Percentiles rank a stretch among this genome's conserved stretches.
These are phyloP conservation scores for Arthrobotrys pseudoclavata DNA, from an alignment of 2,329 filamentous ascomycete species.

Conservation along the genomic window DNA sequence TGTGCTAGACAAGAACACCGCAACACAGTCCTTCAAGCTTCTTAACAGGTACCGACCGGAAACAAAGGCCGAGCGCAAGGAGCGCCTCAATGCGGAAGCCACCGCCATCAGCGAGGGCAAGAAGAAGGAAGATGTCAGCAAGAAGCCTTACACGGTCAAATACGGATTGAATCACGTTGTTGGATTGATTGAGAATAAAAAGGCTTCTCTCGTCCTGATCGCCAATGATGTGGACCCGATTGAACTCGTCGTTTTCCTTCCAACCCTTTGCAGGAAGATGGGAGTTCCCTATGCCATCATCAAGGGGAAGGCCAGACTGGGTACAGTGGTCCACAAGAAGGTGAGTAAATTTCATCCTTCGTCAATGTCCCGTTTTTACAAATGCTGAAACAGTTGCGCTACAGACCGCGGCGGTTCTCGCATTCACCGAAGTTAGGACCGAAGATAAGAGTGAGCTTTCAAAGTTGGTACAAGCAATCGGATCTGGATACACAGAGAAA, in stretches of 20 bases:
- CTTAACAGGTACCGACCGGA: constrained; percentile 99
- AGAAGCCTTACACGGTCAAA: constrained; percentile 99
- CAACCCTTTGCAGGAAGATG: constrained; percentile 99
- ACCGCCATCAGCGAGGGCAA: constrained; percentile 98
- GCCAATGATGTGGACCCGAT: constrained; percentile 99
- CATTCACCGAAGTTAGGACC: constrained; percentile 93
- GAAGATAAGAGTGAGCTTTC: constrained; percentile 99
- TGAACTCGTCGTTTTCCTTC: constrained; percentile 98
- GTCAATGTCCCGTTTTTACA: constrained; percentile 61
- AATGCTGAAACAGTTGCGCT: constrained; percentile 1
- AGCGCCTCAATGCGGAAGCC: constrained; percentile 97
- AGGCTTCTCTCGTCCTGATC: constrained; percentile 97
- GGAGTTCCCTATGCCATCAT: constrained; percentile 98
- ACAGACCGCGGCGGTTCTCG: constrained; percentile 95
- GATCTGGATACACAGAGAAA: constrained; percentile 98
- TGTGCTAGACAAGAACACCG: constrained; percentile 95
- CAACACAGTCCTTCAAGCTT: constrained; percentile 97
- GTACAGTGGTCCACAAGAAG: constrained; percentile 99
- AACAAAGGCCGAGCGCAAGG: constrained; percentile 99
- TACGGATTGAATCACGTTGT: constrained; percentile 99
- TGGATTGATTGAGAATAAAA: constrained; percentile 98
- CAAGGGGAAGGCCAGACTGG: constrained; percentile 99
- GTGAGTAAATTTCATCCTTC: constrained; percentile 68
- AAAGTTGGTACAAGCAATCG: constrained; percentile 95
- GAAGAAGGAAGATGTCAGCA: constrained; percentile 99